A percentile compares a stretch with the other conserved stretches of the same genome.
These are phyloP conservation scores for Tolypocladium tropicale DNA, from an alignment of 2,329 filamentous ascomycete genomes.

Conservation along the genomic window DNA sequence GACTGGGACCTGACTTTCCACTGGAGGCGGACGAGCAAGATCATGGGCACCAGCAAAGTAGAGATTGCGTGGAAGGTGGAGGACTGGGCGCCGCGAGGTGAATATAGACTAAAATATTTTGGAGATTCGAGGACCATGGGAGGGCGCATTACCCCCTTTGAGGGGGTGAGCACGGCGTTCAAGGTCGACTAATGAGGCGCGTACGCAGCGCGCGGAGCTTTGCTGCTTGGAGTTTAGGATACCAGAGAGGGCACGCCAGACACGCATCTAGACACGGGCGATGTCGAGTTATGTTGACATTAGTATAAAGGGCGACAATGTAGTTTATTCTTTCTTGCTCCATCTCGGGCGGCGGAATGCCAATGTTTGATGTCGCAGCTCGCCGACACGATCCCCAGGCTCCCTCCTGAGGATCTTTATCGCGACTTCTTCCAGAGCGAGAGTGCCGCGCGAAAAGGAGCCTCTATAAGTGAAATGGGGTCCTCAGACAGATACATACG, in stretches of 20 bases:
- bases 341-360: too few relatives aligned
- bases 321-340: neutral
- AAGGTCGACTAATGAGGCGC: constrained; percentile 6
- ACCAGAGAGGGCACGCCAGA: neutral
- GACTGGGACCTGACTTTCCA: constrained; percentile 77
- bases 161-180: constrained; percentile 52
- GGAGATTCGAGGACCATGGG: constrained; percentile 61
- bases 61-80: constrained; percentile 71
- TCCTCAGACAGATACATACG: too few relatives aligned
- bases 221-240: neutral
- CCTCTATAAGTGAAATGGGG: too few relatives aligned
- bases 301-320: neutral
- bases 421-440: neutral
- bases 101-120: constrained; percentile 70
- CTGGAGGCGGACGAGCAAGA: constrained; percentile 62
- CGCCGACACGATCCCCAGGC: neutral
- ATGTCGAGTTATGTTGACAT: neutral
- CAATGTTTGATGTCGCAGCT: too few relatives aligned
- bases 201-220: neutral
- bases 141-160: constrained; percentile 53
- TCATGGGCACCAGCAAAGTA: constrained; percentile 68
- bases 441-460: too few relatives aligned
- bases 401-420: neutral
- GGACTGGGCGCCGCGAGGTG: constrained; percentile 44
- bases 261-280: neutral